Percentiles rank a stretch among this genome's conserved stretches.
Evolutionary conservation across 1,139 yeast species (phyloP).

Genomic region (Lodderomyces margitis): DNA sequence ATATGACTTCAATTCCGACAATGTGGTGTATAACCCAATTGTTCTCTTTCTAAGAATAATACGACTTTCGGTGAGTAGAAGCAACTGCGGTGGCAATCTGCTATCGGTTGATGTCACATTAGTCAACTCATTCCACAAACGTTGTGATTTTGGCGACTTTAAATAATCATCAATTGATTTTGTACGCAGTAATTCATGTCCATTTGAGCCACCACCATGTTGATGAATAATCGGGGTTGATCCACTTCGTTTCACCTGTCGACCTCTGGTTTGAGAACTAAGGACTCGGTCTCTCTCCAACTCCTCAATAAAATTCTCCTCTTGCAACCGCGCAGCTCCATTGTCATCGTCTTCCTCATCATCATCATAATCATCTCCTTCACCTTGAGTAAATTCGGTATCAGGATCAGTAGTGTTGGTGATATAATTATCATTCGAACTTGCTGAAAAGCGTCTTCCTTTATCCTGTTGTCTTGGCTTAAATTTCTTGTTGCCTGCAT

Average conservation of each 20-base stretch:
- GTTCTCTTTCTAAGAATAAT: constrained; percentile 56
- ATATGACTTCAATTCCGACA: constrained; percentile 64
- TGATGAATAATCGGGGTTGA: constrained; percentile 14
- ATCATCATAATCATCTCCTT: constrained; percentile 30
- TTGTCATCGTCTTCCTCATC: constrained; percentile 24
- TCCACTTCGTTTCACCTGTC: constrained; percentile 11
- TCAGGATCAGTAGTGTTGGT: constrained; percentile 30
- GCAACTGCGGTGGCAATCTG: constrained; percentile 39
- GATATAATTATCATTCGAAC: constrained; percentile 19
- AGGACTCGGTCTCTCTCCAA: constrained; percentile 11
- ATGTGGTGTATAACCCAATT: constrained; percentile 55
- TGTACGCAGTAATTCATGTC: constrained; percentile 19
- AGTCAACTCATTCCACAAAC: constrained; percentile 33
- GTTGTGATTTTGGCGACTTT: constrained; percentile 38
- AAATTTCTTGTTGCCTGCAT: constrained; percentile 8
- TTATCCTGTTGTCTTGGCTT: constrained; percentile 8
- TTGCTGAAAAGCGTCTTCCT: constrained; percentile 14
- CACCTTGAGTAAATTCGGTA: constrained; percentile 29
- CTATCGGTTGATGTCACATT: constrained; percentile 17
- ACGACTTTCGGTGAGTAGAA: constrained; percentile 42
- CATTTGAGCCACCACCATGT: constrained; percentile 4
- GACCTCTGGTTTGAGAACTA: constrained; percentile 5
- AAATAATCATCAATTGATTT: constrained; percentile 39
- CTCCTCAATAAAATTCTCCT: constrained; percentile 18
- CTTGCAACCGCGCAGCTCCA: constrained; percentile 23